These are phyloP conservation scores for Penicillium argentinense DNA, from an alignment of 495 filamentous ascomycete genomes.

Conservation along the genomic window DNA sequence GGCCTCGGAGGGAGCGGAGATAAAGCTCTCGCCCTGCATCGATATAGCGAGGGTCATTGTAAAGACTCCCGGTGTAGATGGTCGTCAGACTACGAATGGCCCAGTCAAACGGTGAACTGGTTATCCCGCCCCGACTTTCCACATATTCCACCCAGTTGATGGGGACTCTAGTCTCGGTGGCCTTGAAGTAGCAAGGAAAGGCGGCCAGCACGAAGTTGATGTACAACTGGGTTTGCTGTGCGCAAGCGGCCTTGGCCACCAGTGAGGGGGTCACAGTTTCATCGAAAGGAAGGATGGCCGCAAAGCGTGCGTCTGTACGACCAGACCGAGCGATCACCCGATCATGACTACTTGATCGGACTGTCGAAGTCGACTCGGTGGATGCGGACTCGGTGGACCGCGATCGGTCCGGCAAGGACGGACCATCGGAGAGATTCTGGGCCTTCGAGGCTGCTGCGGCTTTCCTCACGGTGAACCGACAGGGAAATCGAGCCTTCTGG, in stretches of 20 bases:
- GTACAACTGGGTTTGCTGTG: constrained; percentile 27
- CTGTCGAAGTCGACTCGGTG: constrained; percentile 3
- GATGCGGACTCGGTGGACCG: constrained; percentile 11
- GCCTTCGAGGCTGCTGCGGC: constrained; percentile 2
- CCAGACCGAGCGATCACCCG: not conserved
- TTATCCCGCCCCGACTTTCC: constrained; percentile 10
- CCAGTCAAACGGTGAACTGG: constrained; percentile 24
- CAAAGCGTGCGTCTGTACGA: constrained; percentile 8
- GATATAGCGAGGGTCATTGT: constrained; percentile 19
- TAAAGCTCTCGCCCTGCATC: constrained; percentile 23
- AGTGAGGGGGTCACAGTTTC: constrained; percentile 26
- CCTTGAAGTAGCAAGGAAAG: constrained; percentile 31
- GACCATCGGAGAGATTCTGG: constrained; percentile 28
- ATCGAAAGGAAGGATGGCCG: constrained; percentile 16
- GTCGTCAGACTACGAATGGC: constrained; percentile 28
- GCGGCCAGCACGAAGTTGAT: constrained; percentile 27
- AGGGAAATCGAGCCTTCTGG: constrained; percentile 21
- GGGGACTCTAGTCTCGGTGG: constrained; percentile 25
- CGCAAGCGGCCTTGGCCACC: constrained; percentile 20
- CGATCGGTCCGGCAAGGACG: constrained; percentile 24
- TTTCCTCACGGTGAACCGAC: constrained; percentile 15
- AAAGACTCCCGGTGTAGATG: constrained; percentile 24
- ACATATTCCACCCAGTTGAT: constrained; percentile 34
- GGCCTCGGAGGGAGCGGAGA: constrained; percentile 21
- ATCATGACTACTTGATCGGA: constrained; percentile 1